These are phyloP conservation scores for Phialocephala sp. DNA, from an alignment of 2,329 filamentous ascomycete species.

Conservation along the genomic window DNA sequence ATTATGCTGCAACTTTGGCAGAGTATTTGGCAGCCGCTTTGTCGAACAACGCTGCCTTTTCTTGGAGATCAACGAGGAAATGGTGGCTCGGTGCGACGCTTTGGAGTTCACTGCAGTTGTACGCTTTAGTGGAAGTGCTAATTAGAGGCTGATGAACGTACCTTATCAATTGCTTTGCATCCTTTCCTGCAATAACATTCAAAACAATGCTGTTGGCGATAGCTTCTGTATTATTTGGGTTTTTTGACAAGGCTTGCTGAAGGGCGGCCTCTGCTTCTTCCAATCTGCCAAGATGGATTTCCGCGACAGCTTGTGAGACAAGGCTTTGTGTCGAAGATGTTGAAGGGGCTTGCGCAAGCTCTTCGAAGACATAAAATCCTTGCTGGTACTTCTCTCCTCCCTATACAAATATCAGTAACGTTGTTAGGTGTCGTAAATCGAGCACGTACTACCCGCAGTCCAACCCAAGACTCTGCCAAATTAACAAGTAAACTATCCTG, in stretches of 20 bases:
- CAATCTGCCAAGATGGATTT: slow-evolving; percentile 85
- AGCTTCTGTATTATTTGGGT: slow-evolving; percentile 72
- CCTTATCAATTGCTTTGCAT: slow-evolving; percentile 65
- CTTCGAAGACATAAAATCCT: slow-evolving; percentile 96
- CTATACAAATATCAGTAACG: slow-evolving; percentile 52
- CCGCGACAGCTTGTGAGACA: slow-evolving; percentile 86
- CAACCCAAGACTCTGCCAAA: slow-evolving; percentile 94
- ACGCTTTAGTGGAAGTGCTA: slow-evolving; percentile 8
- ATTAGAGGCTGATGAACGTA: slow-evolving; percentile 48
- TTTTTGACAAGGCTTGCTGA: slow-evolving; percentile 77
- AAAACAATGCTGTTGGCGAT: slow-evolving; percentile 86
- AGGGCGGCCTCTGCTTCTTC: slow-evolving; percentile 90
- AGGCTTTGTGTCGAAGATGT: slow-evolving; percentile 78
- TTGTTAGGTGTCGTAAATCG: not conserved
- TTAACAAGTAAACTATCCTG: slow-evolving; percentile 95
- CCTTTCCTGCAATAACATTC: slow-evolving; percentile 77
- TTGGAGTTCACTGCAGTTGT: slow-evolving; percentile 55
- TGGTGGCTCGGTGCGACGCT: slow-evolving; percentile 69
- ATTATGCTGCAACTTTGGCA: slow-evolving; percentile 66
- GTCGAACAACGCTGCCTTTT: slow-evolving; percentile 89
- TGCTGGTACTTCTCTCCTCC: slow-evolving; percentile 96
- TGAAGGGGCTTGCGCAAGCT: slow-evolving; percentile 85
- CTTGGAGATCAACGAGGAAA: slow-evolving; percentile 74
- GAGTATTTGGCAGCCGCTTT: slow-evolving; percentile 85
- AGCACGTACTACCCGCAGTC: slow-evolving; percentile 75